Percentiles rank a stretch among this genome's conserved stretches.
Evolutionary conservation across 768 basidiomycete species (phyloP).

Genomic region (Mycena olivaceomarginata): DNA sequence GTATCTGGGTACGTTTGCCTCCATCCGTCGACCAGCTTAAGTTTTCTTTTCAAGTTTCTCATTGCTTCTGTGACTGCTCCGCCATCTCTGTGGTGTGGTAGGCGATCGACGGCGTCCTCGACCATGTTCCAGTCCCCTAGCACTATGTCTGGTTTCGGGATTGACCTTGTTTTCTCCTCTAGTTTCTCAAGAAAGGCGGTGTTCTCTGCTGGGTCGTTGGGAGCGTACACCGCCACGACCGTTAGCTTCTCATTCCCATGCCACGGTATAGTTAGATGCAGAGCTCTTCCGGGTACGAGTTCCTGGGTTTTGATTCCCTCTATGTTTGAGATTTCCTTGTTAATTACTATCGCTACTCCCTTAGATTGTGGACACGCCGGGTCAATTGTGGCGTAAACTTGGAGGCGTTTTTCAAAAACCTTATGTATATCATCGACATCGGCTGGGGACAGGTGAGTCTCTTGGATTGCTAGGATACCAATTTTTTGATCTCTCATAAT

Average conservation of each 20-base stretch:
- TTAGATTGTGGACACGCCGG: not conserved
- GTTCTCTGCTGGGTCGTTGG: conserved; percentile 29
- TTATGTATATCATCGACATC: conserved; percentile 6
- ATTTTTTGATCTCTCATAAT: conserved; percentile 14
- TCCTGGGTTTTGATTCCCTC: not conserved
- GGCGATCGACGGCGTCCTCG: conserved; percentile 37
- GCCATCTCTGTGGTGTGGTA: conserved; percentile 26
- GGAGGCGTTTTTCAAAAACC: conserved; percentile 9
- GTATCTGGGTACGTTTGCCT: conserved; percentile 33
- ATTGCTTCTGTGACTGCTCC: conserved; percentile 7
- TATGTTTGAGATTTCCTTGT: conserved; percentile 9
- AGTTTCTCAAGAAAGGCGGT: not conserved
- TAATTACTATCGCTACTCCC: conserved; percentile 16
- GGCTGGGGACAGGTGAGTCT: conserved; percentile 19
- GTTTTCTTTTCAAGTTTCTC: conserved; percentile 3
- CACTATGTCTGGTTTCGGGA: not conserved
- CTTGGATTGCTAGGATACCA: conserved; percentile 6
- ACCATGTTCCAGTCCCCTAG: conserved; percentile 37
- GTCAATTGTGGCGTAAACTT: conserved; percentile 10
- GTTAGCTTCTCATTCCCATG: conserved; percentile 7
- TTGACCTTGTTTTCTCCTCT: not conserved
- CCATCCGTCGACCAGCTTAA: conserved; percentile 38
- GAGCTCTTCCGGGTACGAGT: conserved; percentile 27
- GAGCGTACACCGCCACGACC: conserved; percentile 9
- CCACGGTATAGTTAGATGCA: conserved; percentile 27